Conservation (phyloP, 139 green algal species). For the Medakamo hakoo region DNA sequence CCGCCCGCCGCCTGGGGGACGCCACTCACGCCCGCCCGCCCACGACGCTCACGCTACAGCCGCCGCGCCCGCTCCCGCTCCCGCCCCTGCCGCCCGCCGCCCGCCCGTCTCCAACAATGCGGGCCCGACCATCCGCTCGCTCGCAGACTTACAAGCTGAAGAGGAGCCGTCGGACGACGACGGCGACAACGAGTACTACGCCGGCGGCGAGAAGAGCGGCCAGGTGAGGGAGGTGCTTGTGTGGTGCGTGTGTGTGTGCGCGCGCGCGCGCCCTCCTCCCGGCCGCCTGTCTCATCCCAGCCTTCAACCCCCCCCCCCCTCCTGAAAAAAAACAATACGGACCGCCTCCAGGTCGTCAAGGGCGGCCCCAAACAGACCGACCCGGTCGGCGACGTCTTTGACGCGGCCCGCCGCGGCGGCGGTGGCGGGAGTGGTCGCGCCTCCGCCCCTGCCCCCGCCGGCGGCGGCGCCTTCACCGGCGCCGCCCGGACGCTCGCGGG, state of each 20-base stretch:
- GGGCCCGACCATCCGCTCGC: conserved; percentile 6
- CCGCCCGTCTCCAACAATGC: background rate
- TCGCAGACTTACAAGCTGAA: conserved; percentile 28
- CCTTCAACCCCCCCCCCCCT: no score
- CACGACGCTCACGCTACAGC: no score
- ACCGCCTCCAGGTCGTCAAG: conserved; percentile 46
- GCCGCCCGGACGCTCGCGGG: conserved; percentile 44
- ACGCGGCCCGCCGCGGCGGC: conserved; percentile 33
- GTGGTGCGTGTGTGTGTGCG: background rate
- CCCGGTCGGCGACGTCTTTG: conserved; percentile 34
- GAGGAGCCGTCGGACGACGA: conserved; percentile 22
- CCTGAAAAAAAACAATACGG: no score
- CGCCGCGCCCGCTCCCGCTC: background rate
- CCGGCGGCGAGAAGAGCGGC: conserved; percentile 64
- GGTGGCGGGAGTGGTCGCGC: conserved; percentile 8
- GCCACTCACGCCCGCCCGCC: no score
- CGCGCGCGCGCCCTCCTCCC: background rate
- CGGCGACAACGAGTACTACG: conserved; percentile 63
- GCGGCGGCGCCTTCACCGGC: conserved; percentile 31
- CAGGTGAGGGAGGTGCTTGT: background rate
- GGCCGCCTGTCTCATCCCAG: background rate
- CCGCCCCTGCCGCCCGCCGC: background rate
- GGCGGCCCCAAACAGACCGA: conserved; percentile 24
- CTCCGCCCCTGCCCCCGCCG: background rate
- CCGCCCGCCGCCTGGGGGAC: no score